These are phyloP conservation scores for Coemansia sp. DNA, from an alignment of 192 early-diverging fungal species.

Conservation along the genomic window DNA sequence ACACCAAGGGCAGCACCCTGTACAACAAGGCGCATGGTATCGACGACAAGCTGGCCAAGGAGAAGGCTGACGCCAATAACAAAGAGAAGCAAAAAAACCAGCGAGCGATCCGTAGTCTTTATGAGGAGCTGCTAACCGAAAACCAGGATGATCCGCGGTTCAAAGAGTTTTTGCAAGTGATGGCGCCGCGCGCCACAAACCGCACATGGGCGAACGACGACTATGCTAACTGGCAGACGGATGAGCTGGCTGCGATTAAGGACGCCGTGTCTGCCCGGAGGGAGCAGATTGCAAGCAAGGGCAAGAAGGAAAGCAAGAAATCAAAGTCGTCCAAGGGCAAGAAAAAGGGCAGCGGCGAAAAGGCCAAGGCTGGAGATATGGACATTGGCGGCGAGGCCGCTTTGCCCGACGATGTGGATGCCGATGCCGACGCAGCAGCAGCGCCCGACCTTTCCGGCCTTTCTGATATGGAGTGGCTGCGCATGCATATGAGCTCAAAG, in stretches of 20 bases:
- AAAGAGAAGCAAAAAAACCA: slow-evolving; percentile 46
- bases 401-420: slow-evolving; percentile 5
- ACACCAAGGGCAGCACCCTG: slow-evolving; percentile 83
- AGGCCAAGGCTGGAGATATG: slow-evolving; percentile 39
- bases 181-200: slow-evolving; percentile 73
- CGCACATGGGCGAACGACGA: slow-evolving; percentile 95
- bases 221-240: slow-evolving; percentile 39
- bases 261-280: slow-evolving; percentile 37
- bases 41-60: slow-evolving; percentile 7
- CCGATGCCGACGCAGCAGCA: slow-evolving; percentile 2
- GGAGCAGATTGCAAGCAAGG: slow-evolving; percentile 38
- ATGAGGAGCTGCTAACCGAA: slow-evolving; percentile 44
- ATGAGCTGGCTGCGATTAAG: slow-evolving; percentile 37
- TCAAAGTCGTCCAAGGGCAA: slow-evolving; percentile 6
- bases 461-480: slow-evolving; percentile 68
- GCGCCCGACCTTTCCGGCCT: slow-evolving; percentile 6
- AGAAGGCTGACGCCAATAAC: slow-evolving; percentile 18
- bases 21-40: slow-evolving; percentile 52
- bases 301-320: slow-evolving; percentile 45
- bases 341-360: slow-evolving; percentile 28
- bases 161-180: slow-evolving; percentile 85
- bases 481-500: slow-evolving; percentile 61
- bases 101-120: slow-evolving; percentile 34
- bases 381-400: not conserved
- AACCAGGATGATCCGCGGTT: slow-evolving; percentile 78